Base-by-base conservation (phyloP, 768 basidiomycete genomes). In the Suillus luteus region DNA sequence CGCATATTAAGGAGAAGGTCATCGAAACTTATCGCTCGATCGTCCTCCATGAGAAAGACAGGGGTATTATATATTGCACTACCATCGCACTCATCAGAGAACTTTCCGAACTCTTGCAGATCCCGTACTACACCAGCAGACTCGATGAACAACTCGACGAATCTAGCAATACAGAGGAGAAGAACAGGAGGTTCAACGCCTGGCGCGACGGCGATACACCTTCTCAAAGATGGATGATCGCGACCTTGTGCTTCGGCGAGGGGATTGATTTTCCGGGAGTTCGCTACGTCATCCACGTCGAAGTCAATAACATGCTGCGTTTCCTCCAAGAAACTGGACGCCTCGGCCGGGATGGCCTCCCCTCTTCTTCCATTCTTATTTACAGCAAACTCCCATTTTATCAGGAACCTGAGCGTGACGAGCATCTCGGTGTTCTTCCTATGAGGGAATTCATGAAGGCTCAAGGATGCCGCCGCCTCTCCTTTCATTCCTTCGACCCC, bases 321-420 rank as follows among this genome's bases (percentile, higher is more conserved):
- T 64, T 69, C 48, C 67, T 69, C 7, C 68, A 68, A 48, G 68
- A 69, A 8, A 68, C 62, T 5, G 62, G 68, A 0, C 60, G 19
- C 5, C 64, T 69, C 7, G 68, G 68, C 0, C 37, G 57, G 22
- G 66, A 69, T 17, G 57, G 67, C 0, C 1, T 31, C 5, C 17
- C 7, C 1, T 69, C 60, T 0, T 9, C 59, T 0, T 37, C 64
- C 0, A 10, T 69, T n/a, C 48, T 58, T 0, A 55, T 69, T 33
- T 69, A 62, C 60, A 68, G 62, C 31, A 9, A 24, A 24, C 22
- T 44, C n/a, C 44, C n/a, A 6, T n/a, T n/a, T 9, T 44, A 44
- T 5, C 9, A n/a, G 5, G 19, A 44, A n/a, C 43, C 43, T n/a
- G 43, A 44, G 43, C 1, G 9, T n/a, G 43, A 44, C 9, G 1